Base-by-base conservation (phyloP, 441 rosid species). In the Viola pubescens region DNA sequence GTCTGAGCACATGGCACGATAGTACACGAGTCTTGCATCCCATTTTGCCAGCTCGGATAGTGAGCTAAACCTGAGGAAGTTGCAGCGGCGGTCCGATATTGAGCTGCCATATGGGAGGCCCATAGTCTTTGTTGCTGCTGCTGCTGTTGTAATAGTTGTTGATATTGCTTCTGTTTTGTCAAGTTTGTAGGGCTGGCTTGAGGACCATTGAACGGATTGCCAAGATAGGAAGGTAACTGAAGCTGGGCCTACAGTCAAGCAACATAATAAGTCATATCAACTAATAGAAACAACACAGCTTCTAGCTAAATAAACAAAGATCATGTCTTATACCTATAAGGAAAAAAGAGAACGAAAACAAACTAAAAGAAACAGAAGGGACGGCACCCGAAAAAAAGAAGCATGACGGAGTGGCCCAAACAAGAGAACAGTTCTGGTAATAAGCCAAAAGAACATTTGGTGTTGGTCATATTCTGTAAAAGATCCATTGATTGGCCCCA, bases 221-320 rank as follows among this genome's bases (percentile, higher is more conserved):
- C 54, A 41, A 70, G 62, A 69, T 77, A 70, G 16, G 82, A 71
- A 64, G 83, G 79, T 40, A 63, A 62, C 73, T 80, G 87, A 75
- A 73, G 59, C 50, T 69, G 82, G 49, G 74, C 77, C 89, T 86
- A 67, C 64, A 57, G 45, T 58, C 60, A 65, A 44, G 42, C 14
- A 65, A 55, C 51, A 49, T 47, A 50, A 19, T 46, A 60, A 46
- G 6, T 26, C 34, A 26, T 26, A 26, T 26, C 34, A 26, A 26
- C 34, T 26, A 26, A 26, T 26, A 26, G 34, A 26, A 26, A 26
- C 34, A 26, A 2, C 34, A 26, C 34, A 26, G 34, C 34, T 26
- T 26, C 34, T 26, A 26, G 34, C 34, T 26, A 26, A 26, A 26
- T 16, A 26, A 26, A 26, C 34, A 2, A 26, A 2, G 34, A 26